A percentile compares a stretch with the other conserved stretches of the same genome.
Evolutionary conservation across 306 rosid species (phyloP).

Genomic region (Lathyrus aphaca): DNA sequence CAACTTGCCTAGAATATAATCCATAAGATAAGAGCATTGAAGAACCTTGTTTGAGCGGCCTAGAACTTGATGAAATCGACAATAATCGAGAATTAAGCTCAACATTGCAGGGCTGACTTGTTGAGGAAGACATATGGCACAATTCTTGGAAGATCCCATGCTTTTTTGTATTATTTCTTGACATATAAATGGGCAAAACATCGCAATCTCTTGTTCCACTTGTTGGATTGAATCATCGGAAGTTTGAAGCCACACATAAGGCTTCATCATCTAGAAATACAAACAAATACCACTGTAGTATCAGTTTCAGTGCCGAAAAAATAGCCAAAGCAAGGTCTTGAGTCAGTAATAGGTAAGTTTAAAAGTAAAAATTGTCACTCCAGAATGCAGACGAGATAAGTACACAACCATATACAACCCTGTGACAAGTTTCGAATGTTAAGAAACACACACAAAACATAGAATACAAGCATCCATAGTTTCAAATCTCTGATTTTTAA

Average conservation of each 20-base stretch:
- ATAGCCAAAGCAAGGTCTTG: slow-evolving; percentile 15
- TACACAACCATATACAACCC: not conserved
- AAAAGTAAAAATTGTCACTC: slow-evolving; percentile 7
- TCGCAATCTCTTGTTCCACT: slow-evolving; percentile 94
- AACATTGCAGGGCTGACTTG: slow-evolving; percentile 88
- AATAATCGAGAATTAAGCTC: slow-evolving; percentile 91
- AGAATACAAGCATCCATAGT: slow-evolving; percentile 8
- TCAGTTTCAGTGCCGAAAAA: slow-evolving; percentile 33
- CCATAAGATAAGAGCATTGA: slow-evolving; percentile 17
- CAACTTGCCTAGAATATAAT: slow-evolving; percentile 21
- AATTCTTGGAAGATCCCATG: slow-evolving; percentile 88
- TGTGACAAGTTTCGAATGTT: slow-evolving; percentile 13
- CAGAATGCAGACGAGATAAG: slow-evolving; percentile 14
- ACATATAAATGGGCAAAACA: slow-evolving; percentile 89
- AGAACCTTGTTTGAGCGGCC: slow-evolving; percentile 96
- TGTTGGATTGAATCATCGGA: slow-evolving; percentile 91
- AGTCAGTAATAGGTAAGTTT: slow-evolving; percentile 6
- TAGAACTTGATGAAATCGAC: slow-evolving; percentile 93
- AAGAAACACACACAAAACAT: slow-evolving; percentile 9
- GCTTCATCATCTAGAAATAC: slow-evolving; percentile 71
- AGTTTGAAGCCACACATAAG: slow-evolving; percentile 88
- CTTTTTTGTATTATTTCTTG: slow-evolving; percentile 78
- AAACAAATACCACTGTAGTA: slow-evolving; percentile 29
- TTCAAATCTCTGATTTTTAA: slow-evolving; percentile 27
- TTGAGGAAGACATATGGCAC: slow-evolving; percentile 95